Percentiles rank a stretch among this genome's conserved stretches.
These are phyloP conservation scores for Gliomastix tumulicola DNA, from an alignment of 2,329 filamentous ascomycete genomes.

Conservation along the genomic window DNA sequence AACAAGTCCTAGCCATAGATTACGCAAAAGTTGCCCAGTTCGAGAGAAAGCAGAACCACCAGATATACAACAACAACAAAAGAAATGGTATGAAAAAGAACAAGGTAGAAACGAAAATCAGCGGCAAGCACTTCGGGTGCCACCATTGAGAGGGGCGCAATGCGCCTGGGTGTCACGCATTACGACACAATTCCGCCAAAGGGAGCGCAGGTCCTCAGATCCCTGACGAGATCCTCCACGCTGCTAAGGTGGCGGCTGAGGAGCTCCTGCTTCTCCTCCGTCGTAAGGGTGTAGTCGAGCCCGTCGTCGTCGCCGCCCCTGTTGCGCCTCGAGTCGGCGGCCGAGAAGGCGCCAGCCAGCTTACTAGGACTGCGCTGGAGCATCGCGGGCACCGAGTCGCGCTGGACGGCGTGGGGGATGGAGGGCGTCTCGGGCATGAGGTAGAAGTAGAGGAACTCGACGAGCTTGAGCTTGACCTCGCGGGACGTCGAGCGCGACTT, in stretches of 20 bases:
- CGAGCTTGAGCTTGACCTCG: slow-evolving; percentile 90
- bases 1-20: too few relatives aligned
- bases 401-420: slow-evolving; percentile 40
- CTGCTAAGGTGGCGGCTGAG: slow-evolving; percentile 73
- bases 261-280: slow-evolving; percentile 75
- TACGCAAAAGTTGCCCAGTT: too few relatives aligned
- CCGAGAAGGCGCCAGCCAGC: slow-evolving; percentile 49
- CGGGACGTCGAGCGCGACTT: slow-evolving; percentile 78
- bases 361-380: slow-evolving; percentile 65
- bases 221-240: slow-evolving; percentile 78
- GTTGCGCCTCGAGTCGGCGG: slow-evolving; percentile 15
- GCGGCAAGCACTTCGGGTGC: too few relatives aligned
- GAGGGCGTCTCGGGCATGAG: slow-evolving; percentile 82
- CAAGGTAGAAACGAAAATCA: background rate
- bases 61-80: too few relatives aligned
- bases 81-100: slow-evolving; percentile 8
- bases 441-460: slow-evolving; percentile 98
- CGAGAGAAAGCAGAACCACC: too few relatives aligned
- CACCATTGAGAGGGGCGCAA: too few relatives aligned
- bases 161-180: background rate
- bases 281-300: slow-evolving; percentile 51
- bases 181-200: slow-evolving; percentile 45
- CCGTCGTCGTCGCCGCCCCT: slow-evolving; percentile 20
- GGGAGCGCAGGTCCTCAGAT: slow-evolving; percentile 72
- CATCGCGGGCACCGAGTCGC: slow-evolving; percentile 40